Conservation (phyloP, 1,284 basidiomycete species). For the Acaromyces ingoldii region DNA sequence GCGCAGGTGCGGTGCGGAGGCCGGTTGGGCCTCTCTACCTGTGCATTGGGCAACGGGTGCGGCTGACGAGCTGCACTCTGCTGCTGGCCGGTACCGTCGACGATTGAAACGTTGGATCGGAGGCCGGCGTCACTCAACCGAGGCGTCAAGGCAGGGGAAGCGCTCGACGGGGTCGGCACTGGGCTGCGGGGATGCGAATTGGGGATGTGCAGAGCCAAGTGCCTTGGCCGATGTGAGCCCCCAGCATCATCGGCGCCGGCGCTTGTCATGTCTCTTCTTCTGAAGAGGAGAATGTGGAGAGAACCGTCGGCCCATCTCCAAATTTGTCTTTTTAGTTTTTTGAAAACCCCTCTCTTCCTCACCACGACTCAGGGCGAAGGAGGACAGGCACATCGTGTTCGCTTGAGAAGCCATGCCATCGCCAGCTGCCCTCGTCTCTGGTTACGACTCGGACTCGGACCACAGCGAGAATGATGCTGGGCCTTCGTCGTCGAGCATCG, state of each 20-base stretch:
- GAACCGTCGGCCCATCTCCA: too few relatives aligned
- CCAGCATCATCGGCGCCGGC: too few relatives aligned
- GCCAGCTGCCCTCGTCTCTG: slow-evolving; percentile 9
- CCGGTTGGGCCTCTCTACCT: neutral
- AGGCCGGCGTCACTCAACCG: neutral
- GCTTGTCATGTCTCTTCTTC: too few relatives aligned
- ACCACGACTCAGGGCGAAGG: too few relatives aligned
- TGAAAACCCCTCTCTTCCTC: too few relatives aligned
- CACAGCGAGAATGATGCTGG: neutral
- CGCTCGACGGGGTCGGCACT: neutral
- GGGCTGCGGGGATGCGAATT: neutral
- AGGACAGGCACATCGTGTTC: too few relatives aligned
- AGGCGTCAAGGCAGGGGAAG: neutral
- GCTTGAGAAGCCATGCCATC: too few relatives aligned
- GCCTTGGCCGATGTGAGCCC: too few relatives aligned
- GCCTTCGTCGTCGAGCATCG: neutral
- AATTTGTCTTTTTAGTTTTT: too few relatives aligned
- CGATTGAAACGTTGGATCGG: neutral
- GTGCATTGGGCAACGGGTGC: neutral
- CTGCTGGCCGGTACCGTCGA: neutral
- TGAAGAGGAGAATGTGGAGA: too few relatives aligned
- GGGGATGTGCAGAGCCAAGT: slow-evolving; percentile 2
- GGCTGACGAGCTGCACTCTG: neutral
- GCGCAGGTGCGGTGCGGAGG: neutral
- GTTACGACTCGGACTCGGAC: slow-evolving; percentile 13